phyloP scores from a whole-genome alignment of 345 rosid species.

The Brassica carinata region DNA sequence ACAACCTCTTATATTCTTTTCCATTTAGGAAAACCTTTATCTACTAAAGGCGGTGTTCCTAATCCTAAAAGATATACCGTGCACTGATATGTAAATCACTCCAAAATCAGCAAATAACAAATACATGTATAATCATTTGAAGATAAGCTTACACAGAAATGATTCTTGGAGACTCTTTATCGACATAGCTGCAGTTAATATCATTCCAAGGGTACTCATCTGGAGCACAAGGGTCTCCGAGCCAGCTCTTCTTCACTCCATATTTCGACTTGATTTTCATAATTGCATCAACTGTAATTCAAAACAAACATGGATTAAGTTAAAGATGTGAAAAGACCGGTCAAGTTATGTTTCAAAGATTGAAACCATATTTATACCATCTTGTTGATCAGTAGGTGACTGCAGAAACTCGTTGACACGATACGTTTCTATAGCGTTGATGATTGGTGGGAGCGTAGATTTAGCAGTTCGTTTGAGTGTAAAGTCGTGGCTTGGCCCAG shows the following conservation, averaged over 20 bases:
- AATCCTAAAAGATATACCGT: too few relatives aligned
- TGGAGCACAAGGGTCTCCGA: conserved; percentile 60
- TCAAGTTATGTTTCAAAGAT: not conserved
- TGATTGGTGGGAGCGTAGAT: conserved; percentile 38
- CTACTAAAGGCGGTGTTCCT: too few relatives aligned
- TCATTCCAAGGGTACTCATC: conserved; percentile 42
- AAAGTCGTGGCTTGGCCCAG: not conserved
- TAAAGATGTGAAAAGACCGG: not conserved
- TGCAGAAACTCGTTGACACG: conserved; percentile 31
- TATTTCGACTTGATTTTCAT: conserved; percentile 38
- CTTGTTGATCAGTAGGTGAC: conserved; percentile 22
- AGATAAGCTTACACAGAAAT: conserved; percentile 34
- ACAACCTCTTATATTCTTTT: too few relatives aligned
- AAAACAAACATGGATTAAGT: not conserved
- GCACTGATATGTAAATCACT: too few relatives aligned
- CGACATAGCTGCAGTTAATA: conserved; percentile 39
- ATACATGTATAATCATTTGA: not conserved
- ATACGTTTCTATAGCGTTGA: conserved; percentile 41
- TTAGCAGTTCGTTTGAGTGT: not conserved
- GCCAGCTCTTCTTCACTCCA: conserved; percentile 49
- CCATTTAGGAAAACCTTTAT: too few relatives aligned
- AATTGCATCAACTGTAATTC: conserved; percentile 44
- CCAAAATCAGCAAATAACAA: too few relatives aligned
- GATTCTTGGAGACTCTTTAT: conserved; percentile 31
- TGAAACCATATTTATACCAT: conserved; percentile 37